Evolutionary conservation across 1,139 yeast genomes (phyloP).

Genomic region (Zhuliangozyma parablackwelliae): DNA sequence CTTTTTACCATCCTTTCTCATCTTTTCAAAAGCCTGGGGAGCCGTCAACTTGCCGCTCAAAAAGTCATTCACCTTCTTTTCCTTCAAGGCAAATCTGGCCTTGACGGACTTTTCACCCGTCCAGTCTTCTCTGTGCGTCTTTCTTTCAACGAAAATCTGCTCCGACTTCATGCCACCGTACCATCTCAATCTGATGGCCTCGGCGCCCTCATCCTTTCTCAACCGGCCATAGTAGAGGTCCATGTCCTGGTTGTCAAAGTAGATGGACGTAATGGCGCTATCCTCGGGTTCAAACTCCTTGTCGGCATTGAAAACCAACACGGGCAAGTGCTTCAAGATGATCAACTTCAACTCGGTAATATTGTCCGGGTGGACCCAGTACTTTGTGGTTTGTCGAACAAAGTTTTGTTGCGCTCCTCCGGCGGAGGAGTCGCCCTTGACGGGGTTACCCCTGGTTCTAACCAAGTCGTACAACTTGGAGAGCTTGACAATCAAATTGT

Average conservation of each 20-base stretch:
- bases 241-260: slow-evolving; percentile 83
- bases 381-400: slow-evolving; percentile 95
- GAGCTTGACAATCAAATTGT: slow-evolving; percentile 78
- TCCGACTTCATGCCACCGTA: slow-evolving; percentile 96
- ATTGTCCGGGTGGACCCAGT: slow-evolving; percentile 99
- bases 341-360: slow-evolving; percentile 95
- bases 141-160: slow-evolving; percentile 90
- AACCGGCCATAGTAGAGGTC: slow-evolving; percentile 92
- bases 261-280: slow-evolving; percentile 92
- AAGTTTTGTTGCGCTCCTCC: slow-evolving; percentile 98
- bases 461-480: slow-evolving; percentile 89
- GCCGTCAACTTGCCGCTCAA: slow-evolving; percentile 82
- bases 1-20: slow-evolving; percentile 89
- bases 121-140: slow-evolving; percentile 99
- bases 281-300: slow-evolving; percentile 94
- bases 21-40: slow-evolving; percentile 83
- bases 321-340: slow-evolving; percentile 91
- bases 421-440: slow-evolving; percentile 88
- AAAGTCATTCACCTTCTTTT: slow-evolving; percentile 82
- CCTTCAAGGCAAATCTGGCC: slow-evolving; percentile 91
- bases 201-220: slow-evolving; percentile 97
- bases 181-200: slow-evolving; percentile 97
- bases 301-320: slow-evolving; percentile 89
- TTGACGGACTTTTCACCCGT: slow-evolving; percentile 98
- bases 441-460: slow-evolving; percentile 92